Evolutionary conservation across 805 yeast genomes (phyloP), one percentile per base, ranked within the genome.

Genomic region (Saturnispora galanensis): DNA sequence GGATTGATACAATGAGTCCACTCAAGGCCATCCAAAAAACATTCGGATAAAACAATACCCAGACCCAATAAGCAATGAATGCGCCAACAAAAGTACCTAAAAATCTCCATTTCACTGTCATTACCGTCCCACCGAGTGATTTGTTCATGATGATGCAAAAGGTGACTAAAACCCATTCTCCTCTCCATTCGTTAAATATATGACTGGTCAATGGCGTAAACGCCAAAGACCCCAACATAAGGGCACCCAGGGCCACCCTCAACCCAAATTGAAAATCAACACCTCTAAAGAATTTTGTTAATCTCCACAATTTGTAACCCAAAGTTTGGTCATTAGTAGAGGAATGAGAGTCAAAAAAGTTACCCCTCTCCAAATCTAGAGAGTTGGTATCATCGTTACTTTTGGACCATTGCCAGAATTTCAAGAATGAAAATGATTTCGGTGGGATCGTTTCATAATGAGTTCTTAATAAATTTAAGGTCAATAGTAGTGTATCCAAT

Each of bases 121-220:
- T 76, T 10, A 84, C 74, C 0, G 95, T 86, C 0, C 94, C 94
- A 9, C 95, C 95, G 5, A 84, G 65, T 1, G 89, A 81, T 54
- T 84, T 84, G 53, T 81, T 83, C 90, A 85, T 84, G 67, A 85
- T 83, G 45, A 85, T 81, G 53, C 85, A 79, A 52, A 77, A 85
- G 0, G 88, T 79, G n/a, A 83, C 84, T 33, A 85, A 62, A 0
- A 87, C 79, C 95, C 95, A 85, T 58, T 85, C 95, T 12, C 83
- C 81, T 50, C 89, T 64, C 87, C 86, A 84, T 35, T 67, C 70
- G 39, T 65, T 70, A 53, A 84, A 86, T 1, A 57, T 49, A 5
- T 67, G 66, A 41, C 79, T 67, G 0, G 87, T 76, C 10, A 58
- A 56, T 2, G 80, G 79, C 26, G 75, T 55, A 53, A 77, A 84